These are phyloP conservation scores for Leccinum cinnamomeum DNA, from an alignment of 1,284 basidiomycete genomes.

Conservation along the genomic window DNA sequence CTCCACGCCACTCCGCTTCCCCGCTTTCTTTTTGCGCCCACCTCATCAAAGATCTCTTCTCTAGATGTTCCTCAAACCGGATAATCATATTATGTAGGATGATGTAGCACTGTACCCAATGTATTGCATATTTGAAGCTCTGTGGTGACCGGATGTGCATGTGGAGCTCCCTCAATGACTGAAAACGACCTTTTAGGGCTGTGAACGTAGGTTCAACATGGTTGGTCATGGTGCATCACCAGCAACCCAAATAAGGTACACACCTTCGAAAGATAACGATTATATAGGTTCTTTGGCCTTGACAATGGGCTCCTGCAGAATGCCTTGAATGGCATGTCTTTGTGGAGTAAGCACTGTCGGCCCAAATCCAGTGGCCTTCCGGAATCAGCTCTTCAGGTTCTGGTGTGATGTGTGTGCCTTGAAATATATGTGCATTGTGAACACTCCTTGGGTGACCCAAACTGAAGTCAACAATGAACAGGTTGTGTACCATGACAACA, in stretches of 20 bases:
- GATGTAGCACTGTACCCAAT: no score
- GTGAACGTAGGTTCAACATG: neutral
- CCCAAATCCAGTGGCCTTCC: slow-evolving; percentile 9
- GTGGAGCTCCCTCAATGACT: neutral
- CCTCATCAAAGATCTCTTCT: no score
- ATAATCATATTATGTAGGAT: no score
- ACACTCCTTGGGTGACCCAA: slow-evolving; percentile 10
- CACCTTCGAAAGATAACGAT: neutral
- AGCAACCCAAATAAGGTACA: neutral
- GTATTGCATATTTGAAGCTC: no score
- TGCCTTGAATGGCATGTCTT: slow-evolving; percentile 8
- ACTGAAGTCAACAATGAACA: slow-evolving; percentile 10
- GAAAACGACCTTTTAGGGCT: neutral
- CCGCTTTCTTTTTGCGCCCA: no score
- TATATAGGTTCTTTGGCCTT: neutral
- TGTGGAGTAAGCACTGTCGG: slow-evolving; percentile 2
- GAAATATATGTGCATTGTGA: slow-evolving; percentile 9
- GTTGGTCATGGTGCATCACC: neutral
- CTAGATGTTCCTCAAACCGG: no score
- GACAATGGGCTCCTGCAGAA: neutral
- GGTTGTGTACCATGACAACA: slow-evolving; percentile 6
- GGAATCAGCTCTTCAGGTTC: neutral
- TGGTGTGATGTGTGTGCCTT: neutral
- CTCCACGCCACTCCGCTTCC: no score
- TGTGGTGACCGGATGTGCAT: no score